These are phyloP conservation scores for Saksenaea vasiformis DNA, from an alignment of 371 early-diverging fungal genomes.

Conservation along the genomic window DNA sequence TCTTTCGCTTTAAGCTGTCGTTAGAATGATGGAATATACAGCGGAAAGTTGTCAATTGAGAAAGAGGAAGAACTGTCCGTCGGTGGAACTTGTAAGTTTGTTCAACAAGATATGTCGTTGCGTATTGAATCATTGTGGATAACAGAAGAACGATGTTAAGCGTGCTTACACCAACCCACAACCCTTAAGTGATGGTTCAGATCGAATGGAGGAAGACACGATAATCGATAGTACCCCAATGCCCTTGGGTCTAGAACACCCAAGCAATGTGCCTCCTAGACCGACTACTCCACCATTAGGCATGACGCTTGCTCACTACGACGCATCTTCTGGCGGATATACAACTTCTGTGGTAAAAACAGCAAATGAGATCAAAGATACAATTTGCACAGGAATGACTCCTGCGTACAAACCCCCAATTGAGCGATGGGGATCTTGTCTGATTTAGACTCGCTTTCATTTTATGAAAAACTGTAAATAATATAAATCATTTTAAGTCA, in stretches of 20 bases:
- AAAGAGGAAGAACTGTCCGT: neutral
- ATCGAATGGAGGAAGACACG: neutral
- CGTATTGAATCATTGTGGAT: neutral
- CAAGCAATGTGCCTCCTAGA: slow-evolving; percentile 17
- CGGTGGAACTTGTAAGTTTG: neutral
- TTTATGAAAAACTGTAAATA: slow-evolving; percentile 1
- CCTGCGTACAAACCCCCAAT: slow-evolving; percentile 44
- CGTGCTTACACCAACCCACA: neutral
- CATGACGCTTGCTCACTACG: slow-evolving; percentile 51
- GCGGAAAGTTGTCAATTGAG: neutral
- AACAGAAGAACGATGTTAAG: neutral
- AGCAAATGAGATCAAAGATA: slow-evolving; percentile 25
- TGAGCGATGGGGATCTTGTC: slow-evolving; percentile 51
- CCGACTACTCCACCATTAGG: slow-evolving; percentile 47
- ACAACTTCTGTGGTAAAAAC: slow-evolving; percentile 35
- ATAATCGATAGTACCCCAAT: neutral
- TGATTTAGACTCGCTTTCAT: slow-evolving; percentile 21
- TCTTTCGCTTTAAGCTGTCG: too few species aligned
- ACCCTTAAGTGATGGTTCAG: neutral
- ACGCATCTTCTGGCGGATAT: slow-evolving; percentile 35
- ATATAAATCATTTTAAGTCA: neutral
- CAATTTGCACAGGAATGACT: slow-evolving; percentile 50
- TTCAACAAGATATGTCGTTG: neutral
- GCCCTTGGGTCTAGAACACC: neutral
- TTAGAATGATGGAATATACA: neutral